Base-by-base conservation (phyloP, 306 rosid species). In the Quercus ilex region DNA sequence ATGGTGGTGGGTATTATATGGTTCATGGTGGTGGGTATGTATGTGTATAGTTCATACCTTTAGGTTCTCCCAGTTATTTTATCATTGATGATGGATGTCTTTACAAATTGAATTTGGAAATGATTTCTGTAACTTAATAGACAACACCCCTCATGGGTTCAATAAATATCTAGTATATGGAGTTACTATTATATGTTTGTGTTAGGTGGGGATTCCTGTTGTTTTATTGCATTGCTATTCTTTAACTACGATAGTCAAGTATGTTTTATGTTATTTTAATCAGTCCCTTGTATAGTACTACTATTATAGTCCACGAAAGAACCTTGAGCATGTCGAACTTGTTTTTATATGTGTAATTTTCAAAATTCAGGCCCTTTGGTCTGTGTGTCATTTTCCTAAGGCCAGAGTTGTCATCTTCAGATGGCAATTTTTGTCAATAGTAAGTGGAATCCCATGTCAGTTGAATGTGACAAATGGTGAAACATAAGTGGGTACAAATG, bases 31-130 rank as follows among this genome's bases (percentile, higher is more conserved):
- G 81, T 72, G 79, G 80, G 88, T 86, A 79, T 88, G 89, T 87
- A 80, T 90, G 93, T 92, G 91, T 90, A 92, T 90, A 92, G 92
- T 86, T 88, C 90, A 82, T 77, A 84, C 78, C 85, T 64, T 80
- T 55, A 84, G 83, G 80, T 23, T 25, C 73, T 82, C 81, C 87
- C 89, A 58, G 87, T 86, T 65, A 76, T 74, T 75, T 79, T 80
- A 76, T 83, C 78, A 87, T 90, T 87, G 79, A 85, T 85, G 85
- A 77, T 84, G 72, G 84, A 72, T 83, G 82, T n/a, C 81, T 87
- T 81, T 64, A 86, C 80, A 80, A 57, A 88, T 87, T 83, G 82
- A 86, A 83, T 88, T 79, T 63, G 77, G 86, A 82, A 85, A 79
- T 80, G 85, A 81, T 85, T 87, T 83, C 78, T 90, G 97, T 85